phyloP scores from a whole-genome alignment of 2,329 filamentous ascomycete genomes.

The Gnomoniopsis smithogilvyi region DNA sequence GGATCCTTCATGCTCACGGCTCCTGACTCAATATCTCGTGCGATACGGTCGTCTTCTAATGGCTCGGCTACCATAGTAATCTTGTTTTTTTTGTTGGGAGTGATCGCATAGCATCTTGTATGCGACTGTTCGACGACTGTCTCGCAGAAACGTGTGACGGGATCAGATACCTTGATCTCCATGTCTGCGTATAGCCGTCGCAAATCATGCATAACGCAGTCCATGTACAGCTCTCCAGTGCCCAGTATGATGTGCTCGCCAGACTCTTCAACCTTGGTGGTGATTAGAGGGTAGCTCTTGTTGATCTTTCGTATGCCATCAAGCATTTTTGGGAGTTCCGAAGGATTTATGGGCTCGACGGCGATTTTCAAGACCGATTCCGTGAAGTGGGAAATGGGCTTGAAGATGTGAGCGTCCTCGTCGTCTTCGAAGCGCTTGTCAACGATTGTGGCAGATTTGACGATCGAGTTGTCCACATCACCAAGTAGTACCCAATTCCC shows the following conservation, averaged over 20 bases:
- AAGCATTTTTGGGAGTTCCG: slow-evolving; percentile 97
- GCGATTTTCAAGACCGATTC: slow-evolving; percentile 98
- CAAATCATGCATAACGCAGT: slow-evolving; percentile 94
- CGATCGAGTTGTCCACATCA: slow-evolving; percentile 95
- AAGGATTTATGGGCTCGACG: slow-evolving; percentile 96
- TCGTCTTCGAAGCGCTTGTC: slow-evolving; percentile 76
- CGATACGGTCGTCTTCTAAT: slow-evolving; percentile 81
- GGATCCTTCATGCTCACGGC: slow-evolving; percentile 90
- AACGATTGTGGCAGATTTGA: slow-evolving; percentile 93
- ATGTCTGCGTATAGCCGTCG: slow-evolving; percentile 94
- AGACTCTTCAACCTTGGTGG: slow-evolving; percentile 96
- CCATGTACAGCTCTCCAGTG: slow-evolving; percentile 99
- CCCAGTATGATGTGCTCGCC: slow-evolving; percentile 94
- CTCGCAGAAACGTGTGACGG: slow-evolving; percentile 95
- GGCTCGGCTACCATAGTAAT: slow-evolving; percentile 98
- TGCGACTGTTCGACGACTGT: slow-evolving; percentile 96
- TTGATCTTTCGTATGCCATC: slow-evolving; percentile 95
- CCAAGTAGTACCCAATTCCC: slow-evolving; percentile 91
- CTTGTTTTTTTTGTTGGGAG: slow-evolving; percentile 99
- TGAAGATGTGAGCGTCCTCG: slow-evolving; percentile 94
- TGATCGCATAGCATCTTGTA: slow-evolving; percentile 96
- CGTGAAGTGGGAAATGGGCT: slow-evolving; percentile 88
- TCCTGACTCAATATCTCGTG: slow-evolving; percentile 88
- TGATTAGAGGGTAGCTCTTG: slow-evolving; percentile 94
- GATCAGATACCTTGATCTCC: slow-evolving; percentile 98